Conservation (phyloP, 805 yeast genomes). For the Saturnispora dispora region DNA sequence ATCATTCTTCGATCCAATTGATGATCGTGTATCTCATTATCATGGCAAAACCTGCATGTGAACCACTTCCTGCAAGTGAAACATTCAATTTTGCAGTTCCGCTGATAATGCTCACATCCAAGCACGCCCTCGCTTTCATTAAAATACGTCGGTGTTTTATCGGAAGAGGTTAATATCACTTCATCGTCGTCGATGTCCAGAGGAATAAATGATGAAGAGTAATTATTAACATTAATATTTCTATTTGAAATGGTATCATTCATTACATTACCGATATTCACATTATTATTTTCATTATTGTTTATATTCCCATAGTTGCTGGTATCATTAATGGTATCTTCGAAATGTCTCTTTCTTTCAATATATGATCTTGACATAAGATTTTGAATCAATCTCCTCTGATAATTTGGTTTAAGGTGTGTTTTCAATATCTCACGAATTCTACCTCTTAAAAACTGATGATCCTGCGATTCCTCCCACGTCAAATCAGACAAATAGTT, state of each 20-base stretch:
- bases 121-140: conserved; percentile 35
- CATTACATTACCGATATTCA: no score
- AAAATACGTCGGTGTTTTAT: conserved; percentile 40
- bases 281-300: no score
- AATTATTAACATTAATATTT: conserved; percentile 10
- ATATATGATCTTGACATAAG: conserved; percentile 63
- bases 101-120: conserved; percentile 79
- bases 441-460: conserved; percentile 34
- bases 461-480: conserved; percentile 29
- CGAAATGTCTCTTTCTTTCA: conserved; percentile 31
- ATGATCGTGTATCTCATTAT: conserved; percentile 44
- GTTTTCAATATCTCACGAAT: conserved; percentile 40
- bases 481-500: conserved; percentile 23
- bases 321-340: neutral
- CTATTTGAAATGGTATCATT: neutral
- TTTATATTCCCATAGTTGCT: neutral
- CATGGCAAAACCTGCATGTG: conserved; percentile 83
- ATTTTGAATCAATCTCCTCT: conserved; percentile 46
- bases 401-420: conserved; percentile 33
- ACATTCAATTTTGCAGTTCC: conserved; percentile 80
- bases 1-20: conserved; percentile 52
- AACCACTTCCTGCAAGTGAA: conserved; percentile 66
- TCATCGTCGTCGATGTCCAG: conserved; percentile 21
- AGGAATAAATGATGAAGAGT: conserved; percentile 14
- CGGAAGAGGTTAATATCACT: conserved; percentile 40